Evolutionary conservation across 2,329 filamentous ascomycete species (phyloP).

Genomic region (Tolypocladium sp.): DNA sequence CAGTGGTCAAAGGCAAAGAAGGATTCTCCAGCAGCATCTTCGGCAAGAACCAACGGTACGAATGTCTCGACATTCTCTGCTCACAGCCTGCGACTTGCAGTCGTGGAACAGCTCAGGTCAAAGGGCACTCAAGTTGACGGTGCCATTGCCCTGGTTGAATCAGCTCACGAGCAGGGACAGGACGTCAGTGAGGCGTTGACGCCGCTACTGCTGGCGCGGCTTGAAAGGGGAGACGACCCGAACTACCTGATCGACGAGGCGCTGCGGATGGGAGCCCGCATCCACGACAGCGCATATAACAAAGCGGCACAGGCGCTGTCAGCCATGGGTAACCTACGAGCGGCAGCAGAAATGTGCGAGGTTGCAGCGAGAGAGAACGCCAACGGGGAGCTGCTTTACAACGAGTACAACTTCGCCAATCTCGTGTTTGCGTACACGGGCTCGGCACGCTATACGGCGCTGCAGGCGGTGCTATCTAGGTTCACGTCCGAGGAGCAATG

Average conservation of each 20-base stretch:
- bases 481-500: conserved; percentile 21
- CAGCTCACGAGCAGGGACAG: conserved; percentile 27
- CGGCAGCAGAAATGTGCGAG: conserved; percentile 22
- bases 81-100: conserved; percentile 33
- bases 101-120: conserved; percentile 30
- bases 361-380: conserved; percentile 27
- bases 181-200: conserved; percentile 31
- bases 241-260: conserved; percentile 16
- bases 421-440: conserved; percentile 24
- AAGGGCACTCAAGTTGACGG: conserved; percentile 16
- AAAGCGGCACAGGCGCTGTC: conserved; percentile 22
- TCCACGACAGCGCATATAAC: conserved; percentile 27
- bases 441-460: conserved; percentile 18
- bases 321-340: conserved; percentile 16
- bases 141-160: conserved; percentile 29
- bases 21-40: background rate
- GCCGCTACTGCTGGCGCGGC: conserved; percentile 26
- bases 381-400: conserved; percentile 24
- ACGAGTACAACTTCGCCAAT: conserved; percentile 26
- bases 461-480: conserved; percentile 18
- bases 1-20: background rate
- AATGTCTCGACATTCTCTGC: background rate
- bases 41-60: background rate
- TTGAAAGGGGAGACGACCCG: conserved; percentile 22
- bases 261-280: conserved; percentile 14